Base-by-base conservation (phyloP, 1,284 basidiomycete genomes). In the Caloboletus firmus region DNA sequence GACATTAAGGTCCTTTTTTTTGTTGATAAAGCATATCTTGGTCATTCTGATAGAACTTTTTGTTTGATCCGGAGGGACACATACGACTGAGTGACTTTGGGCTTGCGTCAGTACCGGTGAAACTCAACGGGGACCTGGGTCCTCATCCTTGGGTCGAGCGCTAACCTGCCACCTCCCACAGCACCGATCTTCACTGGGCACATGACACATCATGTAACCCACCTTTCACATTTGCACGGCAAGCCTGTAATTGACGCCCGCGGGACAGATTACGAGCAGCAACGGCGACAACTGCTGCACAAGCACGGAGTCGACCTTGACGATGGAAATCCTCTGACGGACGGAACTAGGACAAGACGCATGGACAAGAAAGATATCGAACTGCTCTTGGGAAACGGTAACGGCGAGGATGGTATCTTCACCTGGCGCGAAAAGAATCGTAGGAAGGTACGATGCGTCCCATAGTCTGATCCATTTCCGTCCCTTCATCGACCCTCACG, bases 61-160 rank as follows among this genome's bases (percentile, higher is more conserved):
- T 98, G 47, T 96, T 98, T 74, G 91, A 93, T 71, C 86, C 88
- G 54, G 80, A 91, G 58, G 95, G 95, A 8, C 95, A 98, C 74
- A 89, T 99, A 73, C 91, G 89, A 73, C 83, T 98, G 54, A 93
- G 91, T 66, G 96, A 98, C 74, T 98, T 98, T 71, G 95, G 96
- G 26, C 79, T 98, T 58, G 95, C 94, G 80, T 96, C 73, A 75
- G 88, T 84, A 49, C 57, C 54, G 43, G 53, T 47, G 24, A 50
- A 42, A 49, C 59, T 39, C 43, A 49, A 42, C 53, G 67, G 66
- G 67, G 64, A 67, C 53, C 56, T 58, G 48, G 62, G 20, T 47
- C 61, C 60, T 52, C 52, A 34, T 44, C 40, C 30, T 46, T 50
- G 46, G 56, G 5, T 41, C 42, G 8, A 46, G 53, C 50, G 50